A percentile compares a stretch with the other conserved stretches of the same genome.
Conservation (phyloP, 768 basidiomycete species). For the Royoungia palumana region DNA sequence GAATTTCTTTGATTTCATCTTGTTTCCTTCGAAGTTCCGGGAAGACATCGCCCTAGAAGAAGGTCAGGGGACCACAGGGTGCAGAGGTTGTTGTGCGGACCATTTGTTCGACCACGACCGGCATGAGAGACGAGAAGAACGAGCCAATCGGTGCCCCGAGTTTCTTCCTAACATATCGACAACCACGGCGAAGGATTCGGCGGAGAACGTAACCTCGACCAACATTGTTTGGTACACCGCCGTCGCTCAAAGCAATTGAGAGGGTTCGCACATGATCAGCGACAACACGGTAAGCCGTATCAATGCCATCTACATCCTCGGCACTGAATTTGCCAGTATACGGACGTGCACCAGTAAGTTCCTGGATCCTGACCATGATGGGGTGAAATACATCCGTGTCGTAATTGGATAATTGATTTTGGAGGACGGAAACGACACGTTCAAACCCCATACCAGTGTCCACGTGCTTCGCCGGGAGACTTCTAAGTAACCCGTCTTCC, state of each 20-base stretch:
- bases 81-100: constrained; percentile 39
- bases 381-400: constrained; percentile 95
- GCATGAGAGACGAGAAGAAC: constrained; percentile 92
- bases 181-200: constrained; percentile 88
- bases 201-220: constrained; percentile 97
- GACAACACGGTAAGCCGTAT: constrained; percentile 96
- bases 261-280: constrained; percentile 96
- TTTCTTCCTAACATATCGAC: constrained; percentile 95
- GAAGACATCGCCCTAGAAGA: constrained; percentile 72
- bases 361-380: constrained; percentile 82
- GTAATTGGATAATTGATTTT: constrained; percentile 92
- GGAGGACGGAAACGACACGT: constrained; percentile 90
- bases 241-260: constrained; percentile 94
- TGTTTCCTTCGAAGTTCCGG: constrained; percentile 86
- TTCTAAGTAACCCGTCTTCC: constrained; percentile 72
- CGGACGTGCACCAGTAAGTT: constrained; percentile 82
- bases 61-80: constrained; percentile 6
- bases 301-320: constrained; percentile 94
- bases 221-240: constrained; percentile 93
- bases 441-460: constrained; percentile 99
- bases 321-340: constrained; percentile 90
- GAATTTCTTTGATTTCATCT: constrained; percentile 86
- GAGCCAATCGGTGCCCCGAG: constrained; percentile 87
- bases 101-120: constrained; percentile 86
- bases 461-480: constrained; percentile 89